Percentiles rank a stretch among this genome's conserved stretches.
These are phyloP conservation scores for Microsporum ferrugineum DNA, from an alignment of 2,329 filamentous ascomycete species.

Conservation along the genomic window DNA sequence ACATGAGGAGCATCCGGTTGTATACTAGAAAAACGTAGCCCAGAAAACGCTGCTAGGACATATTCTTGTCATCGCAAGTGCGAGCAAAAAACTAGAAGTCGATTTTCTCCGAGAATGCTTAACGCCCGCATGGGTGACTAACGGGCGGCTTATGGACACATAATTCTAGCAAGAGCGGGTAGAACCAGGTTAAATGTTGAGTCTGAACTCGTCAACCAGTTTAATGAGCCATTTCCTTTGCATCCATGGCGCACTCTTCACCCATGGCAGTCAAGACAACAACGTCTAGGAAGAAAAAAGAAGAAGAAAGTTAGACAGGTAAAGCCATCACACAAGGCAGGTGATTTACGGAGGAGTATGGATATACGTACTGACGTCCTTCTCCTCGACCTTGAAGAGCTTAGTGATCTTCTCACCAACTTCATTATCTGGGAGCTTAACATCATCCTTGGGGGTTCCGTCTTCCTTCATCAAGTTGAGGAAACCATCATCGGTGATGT, in stretches of 20 bases:
- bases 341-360: not conserved
- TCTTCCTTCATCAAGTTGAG: slow-evolving; percentile 85
- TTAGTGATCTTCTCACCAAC: slow-evolving; percentile 74
- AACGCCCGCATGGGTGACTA: not conserved
- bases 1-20: not conserved
- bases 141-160: not conserved
- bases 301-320: slow-evolving; percentile 4
- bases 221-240: slow-evolving; percentile 67
- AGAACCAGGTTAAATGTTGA: not conserved
- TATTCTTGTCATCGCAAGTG: not conserved
- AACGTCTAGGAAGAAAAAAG: slow-evolving; percentile 51
- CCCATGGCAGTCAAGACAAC: slow-evolving; percentile 92
- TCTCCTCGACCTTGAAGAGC: slow-evolving; percentile 71
- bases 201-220: not conserved
- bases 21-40: slow-evolving; percentile 1
- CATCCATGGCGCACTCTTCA: slow-evolving; percentile 83
- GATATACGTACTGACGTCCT: slow-evolving; percentile 72
- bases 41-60: not conserved
- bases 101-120: not conserved
- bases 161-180: slow-evolving; percentile 3
- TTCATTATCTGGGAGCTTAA: slow-evolving; percentile 83
- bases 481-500: slow-evolving; percentile 88
- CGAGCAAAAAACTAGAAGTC: not conserved
- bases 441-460: slow-evolving; percentile 84
- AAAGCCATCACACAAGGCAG: slow-evolving; percentile 1